Evolutionary conservation across 257 asterid genomes (phyloP), one percentile per base, ranked within the genome.

Genomic region (Nicotiana tabacum): DNA sequence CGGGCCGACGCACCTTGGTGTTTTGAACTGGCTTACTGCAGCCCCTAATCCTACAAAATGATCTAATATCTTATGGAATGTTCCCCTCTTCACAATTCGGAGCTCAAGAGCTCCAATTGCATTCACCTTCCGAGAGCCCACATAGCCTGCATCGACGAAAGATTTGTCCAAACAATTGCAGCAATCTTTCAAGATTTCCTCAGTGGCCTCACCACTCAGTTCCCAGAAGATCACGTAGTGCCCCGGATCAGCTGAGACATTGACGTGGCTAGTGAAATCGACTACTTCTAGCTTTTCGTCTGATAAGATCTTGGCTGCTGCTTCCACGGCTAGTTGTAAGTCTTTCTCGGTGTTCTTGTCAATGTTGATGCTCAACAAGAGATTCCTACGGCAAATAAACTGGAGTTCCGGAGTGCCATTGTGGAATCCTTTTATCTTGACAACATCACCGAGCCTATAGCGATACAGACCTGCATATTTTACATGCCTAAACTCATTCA

Each of bases 261-360:
- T 96, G 2, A 90, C 93, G 0, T 90, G 85, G 90, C 99, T 96
- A 0, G 99, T 92, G 88, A 96, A 96, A 86, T 96, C 99, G 1
- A 96, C 89, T 2, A 96, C 89, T 84, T 96, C 99, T 0, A 91
- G 88, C 86, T 90, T 96, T 9, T 91, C 94, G 55, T 82, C 89
- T 0, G 92, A 82, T 7, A 96, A 86, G 2, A 89, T 81, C 80
- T 81, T 83, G 27, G 92, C 90, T 4, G 98, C 98, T 1, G 91
- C 89, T 65, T 94, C 98, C 2, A 96, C 99, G 0, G 98, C 88
- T 57, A 93, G 35, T 84, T 96, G 99, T 11, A 96, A 82, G 53
- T 96, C 99, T 87, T 93, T 96, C 89, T 96, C 99, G 0, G 98
- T 94, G 90, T 92, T 96, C 83, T 96, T 96, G 93, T 96, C 99